Conservation (phyloP, 1,284 basidiomycete genomes). For the Rhodotorula sp. region DNA sequence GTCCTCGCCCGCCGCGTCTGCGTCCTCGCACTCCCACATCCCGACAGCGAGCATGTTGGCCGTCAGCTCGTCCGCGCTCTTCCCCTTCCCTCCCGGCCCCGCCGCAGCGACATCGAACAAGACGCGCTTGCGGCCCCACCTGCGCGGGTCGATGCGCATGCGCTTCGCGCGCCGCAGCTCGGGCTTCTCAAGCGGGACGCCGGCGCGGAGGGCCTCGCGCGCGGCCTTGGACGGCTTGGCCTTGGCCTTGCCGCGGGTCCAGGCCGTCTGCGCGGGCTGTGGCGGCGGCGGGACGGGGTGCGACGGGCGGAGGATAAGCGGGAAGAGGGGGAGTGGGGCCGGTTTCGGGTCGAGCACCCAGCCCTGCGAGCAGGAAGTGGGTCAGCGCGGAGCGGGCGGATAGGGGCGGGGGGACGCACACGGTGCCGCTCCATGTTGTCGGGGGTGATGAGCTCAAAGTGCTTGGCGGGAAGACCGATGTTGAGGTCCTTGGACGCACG, state of each 20-base stretch:
- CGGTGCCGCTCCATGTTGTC: slow-evolving; percentile 35
- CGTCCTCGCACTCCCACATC: slow-evolving; percentile 39
- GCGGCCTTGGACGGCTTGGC: slow-evolving; percentile 32
- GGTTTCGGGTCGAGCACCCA: slow-evolving; percentile 39
- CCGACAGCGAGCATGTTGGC: slow-evolving; percentile 19
- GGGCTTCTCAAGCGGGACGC: slow-evolving; percentile 1
- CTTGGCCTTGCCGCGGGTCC: slow-evolving; percentile 30
- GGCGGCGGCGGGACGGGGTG: slow-evolving; percentile 28
- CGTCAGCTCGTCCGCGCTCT: neutral
- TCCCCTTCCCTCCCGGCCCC: neutral
- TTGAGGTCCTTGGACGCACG: slow-evolving; percentile 29
- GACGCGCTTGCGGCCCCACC: slow-evolving; percentile 32
- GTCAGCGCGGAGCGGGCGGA: neutral
- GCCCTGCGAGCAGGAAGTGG: slow-evolving; percentile 11
- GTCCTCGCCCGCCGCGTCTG: neutral
- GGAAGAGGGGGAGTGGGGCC: slow-evolving; percentile 30
- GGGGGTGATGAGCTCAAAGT: slow-evolving; percentile 37
- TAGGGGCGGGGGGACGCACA: slow-evolving; percentile 5
- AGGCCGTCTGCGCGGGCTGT: slow-evolving; percentile 32
- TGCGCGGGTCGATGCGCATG: slow-evolving; percentile 37
- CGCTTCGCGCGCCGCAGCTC: slow-evolving; percentile 24
- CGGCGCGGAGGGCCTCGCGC: slow-evolving; percentile 11
- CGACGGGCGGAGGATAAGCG: slow-evolving; percentile 34
- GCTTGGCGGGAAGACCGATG: slow-evolving; percentile 16
- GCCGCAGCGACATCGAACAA: slow-evolving; percentile 17